phyloP scores from a whole-genome alignment of 257 asterid genomes.

The Vinca minor region DNA sequence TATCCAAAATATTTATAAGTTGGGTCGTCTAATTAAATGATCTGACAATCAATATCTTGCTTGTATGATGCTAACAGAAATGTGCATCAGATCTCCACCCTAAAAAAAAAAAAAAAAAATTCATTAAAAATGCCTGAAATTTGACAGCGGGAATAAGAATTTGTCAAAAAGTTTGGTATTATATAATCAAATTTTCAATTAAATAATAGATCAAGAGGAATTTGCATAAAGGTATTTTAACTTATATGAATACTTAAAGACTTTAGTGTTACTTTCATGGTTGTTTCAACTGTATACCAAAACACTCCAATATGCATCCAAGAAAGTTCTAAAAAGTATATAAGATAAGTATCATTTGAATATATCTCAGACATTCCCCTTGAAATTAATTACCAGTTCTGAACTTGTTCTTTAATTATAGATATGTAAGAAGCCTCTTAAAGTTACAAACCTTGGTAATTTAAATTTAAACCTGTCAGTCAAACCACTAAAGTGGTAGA shows the following conservation, averaged over 20 bases:
- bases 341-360: conserved; percentile 6
- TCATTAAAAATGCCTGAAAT: conserved; percentile 16
- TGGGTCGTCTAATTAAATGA: too few species aligned
- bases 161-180: conserved; percentile 12
- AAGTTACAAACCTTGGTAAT: too few species aligned
- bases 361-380: neutral
- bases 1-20: too few species aligned
- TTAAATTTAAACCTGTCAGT: neutral
- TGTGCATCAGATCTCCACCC: too few species aligned
- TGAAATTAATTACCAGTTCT: neutral
- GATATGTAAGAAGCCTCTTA: neutral
- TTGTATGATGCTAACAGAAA: too few species aligned
- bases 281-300: conserved; percentile 10
- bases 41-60: too few species aligned
- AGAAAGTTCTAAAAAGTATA: neutral
- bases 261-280: neutral
- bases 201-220: neutral
- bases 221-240: neutral
- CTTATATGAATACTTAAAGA: neutral
- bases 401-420: too few species aligned
- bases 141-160: conserved; percentile 13
- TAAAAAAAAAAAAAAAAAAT: neutral
- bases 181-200: neutral
- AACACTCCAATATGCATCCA: neutral
- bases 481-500: too few species aligned